Base-by-base conservation (phyloP, 2,329 filamentous ascomycete species). In the Cyclaneusma minus region DNA sequence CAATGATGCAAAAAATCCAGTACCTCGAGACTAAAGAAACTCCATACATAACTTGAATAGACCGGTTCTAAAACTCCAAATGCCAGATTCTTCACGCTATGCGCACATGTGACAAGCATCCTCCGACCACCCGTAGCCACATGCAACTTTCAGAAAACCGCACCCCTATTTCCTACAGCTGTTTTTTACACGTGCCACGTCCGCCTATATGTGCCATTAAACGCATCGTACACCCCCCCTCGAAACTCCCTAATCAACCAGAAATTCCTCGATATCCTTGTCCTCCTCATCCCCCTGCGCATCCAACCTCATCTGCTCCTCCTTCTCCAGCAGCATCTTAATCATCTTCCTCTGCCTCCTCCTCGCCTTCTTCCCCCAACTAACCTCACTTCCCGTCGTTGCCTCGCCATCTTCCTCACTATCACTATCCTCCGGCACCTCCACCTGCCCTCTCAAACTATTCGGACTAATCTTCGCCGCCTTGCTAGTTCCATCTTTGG, bases 261-360 rank as follows among this genome's bases (percentile, higher is more conserved):
- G 49, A 41, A 76, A 69, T 50, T 84, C 73, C 45, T 71, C 65
- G 39, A 85, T 76, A 47, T 84, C 76, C 52, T 78, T 76, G 48
- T 82, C 75, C 33, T 76, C 69, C 39, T 74, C 70, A 32, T 56
- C 49, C 25, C 55, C 47, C 40, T 68, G 61, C 37, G 62, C 56
- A 39, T 67, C 50, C 42, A 53, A 50, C 52, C 67, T 58, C 35
- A 40, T 37, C 38, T 40, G 30, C 52, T 79, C 74, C 37, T 70
- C 60, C 24, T 60, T 64, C 40, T 72, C 70, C 34, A 80, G 49
- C 42, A 77, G 46, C 43, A 70, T 64, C 58, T 70, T 71, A 33
- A 79, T 55, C 48, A 77, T 62, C 37, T 65, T 62, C 43, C 74
- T 64, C 55, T 82, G 75, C 39, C 76, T 64, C 48, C 68, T 64